phyloP scores from a whole-genome alignment of 306 rosid genomes.

The Glycine latifolia region DNA sequence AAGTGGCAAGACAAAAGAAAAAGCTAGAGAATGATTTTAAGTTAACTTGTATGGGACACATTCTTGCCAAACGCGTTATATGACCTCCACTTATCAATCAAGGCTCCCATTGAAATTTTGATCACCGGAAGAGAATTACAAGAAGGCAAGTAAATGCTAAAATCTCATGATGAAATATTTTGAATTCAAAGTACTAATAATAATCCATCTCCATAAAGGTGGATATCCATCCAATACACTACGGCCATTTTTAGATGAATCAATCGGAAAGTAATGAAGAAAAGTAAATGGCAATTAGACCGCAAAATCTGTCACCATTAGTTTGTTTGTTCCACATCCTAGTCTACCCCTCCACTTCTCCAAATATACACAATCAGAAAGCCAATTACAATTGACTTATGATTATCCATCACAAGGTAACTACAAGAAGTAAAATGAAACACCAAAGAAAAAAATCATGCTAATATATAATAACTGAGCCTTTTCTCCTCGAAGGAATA shows the following conservation, averaged over 20 bases:
- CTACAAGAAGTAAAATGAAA: conserved; percentile 4
- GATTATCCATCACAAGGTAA: conserved; percentile 40
- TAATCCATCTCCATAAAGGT: conserved; percentile 1
- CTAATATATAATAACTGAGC: conserved; percentile 63
- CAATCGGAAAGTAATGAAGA: conserved; percentile 4
- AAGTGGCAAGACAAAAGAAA: conserved; percentile 27
- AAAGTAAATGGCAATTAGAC: conserved; percentile 15
- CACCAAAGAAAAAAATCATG: conserved; percentile 33
- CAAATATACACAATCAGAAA: conserved; percentile 60
- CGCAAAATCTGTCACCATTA: conserved; percentile 34
- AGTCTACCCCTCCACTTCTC: conserved; percentile 22
- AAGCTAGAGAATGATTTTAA: neutral
- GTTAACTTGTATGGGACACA: neutral
- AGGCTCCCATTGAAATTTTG: neutral
- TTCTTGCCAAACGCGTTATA: neutral
- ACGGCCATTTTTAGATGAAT: conserved; percentile 23
- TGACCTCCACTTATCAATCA: conserved; percentile 11
- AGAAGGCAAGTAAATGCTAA: neutral
- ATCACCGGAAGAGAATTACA: conserved; percentile 3
- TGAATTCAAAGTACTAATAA: conserved; percentile 24
- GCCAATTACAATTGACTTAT: conserved; percentile 75
- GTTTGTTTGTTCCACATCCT: conserved; percentile 33
- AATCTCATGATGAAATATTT: conserved; percentile 31
- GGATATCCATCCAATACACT: conserved; percentile 17
- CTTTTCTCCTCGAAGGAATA: conserved; percentile 98